phyloP scores from a whole-genome alignment of 768 basidiomycete species.

The Chiua virens region DNA sequence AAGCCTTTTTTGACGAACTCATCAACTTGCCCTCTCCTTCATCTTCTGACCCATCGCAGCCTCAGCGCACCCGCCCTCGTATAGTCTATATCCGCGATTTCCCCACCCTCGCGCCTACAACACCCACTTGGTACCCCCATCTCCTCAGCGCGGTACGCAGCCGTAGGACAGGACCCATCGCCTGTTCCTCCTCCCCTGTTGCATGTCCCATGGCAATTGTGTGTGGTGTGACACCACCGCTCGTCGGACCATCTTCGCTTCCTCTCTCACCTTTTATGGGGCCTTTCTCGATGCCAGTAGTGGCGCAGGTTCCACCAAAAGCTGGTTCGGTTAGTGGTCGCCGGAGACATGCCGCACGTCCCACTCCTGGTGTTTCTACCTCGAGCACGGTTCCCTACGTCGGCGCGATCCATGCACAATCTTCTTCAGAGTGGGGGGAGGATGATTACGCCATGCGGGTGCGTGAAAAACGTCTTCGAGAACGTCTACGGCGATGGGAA shows the following conservation, averaged over 20 bases:
- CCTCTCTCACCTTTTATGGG: constrained; percentile 7
- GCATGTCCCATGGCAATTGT: constrained; percentile 77
- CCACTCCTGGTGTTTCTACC: constrained; percentile 25
- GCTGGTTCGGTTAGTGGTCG: neutral
- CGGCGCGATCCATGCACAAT: neutral
- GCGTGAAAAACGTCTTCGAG: constrained; percentile 69
- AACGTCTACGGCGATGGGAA: constrained; percentile 76
- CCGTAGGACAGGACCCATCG: constrained; percentile 64
- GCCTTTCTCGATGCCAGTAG: constrained; percentile 10
- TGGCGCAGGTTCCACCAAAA: constrained; percentile 11
- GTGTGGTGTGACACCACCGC: constrained; percentile 81
- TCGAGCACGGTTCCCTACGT: constrained; percentile 35
- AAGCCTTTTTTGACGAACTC: constrained; percentile 74
- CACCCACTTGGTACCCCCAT: constrained; percentile 77
- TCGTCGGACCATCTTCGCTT: constrained; percentile 48
- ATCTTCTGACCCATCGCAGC: constrained; percentile 26
- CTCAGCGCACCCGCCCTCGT: constrained; percentile 49
- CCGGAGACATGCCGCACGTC: constrained; percentile 18
- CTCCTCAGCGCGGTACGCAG: constrained; percentile 77
- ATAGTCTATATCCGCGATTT: constrained; percentile 86
- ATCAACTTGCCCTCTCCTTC: constrained; percentile 55
- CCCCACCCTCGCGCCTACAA: constrained; percentile 67
- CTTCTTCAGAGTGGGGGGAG: constrained; percentile 57
- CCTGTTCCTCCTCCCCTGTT: constrained; percentile 59
- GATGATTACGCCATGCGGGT: constrained; percentile 63